phyloP scores from a whole-genome alignment of 2,329 filamentous ascomycete genomes.

The Talaromyces islandicus region DNA sequence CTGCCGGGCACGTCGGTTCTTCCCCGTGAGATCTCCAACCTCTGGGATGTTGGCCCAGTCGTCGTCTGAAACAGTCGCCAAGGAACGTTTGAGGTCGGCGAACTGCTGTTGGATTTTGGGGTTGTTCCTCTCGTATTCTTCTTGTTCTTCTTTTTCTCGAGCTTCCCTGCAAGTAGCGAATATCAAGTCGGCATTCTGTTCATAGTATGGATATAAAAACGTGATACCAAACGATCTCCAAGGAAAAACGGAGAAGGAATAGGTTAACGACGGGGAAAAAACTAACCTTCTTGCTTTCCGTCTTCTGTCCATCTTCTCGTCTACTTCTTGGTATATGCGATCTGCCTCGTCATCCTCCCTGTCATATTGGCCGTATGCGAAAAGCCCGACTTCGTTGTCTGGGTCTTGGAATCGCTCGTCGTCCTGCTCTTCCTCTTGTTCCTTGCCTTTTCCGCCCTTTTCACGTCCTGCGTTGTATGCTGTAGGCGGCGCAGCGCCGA shows the following conservation, averaged over 20 bases:
- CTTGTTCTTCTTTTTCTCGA: conserved; percentile 81
- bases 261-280: conserved; percentile 18
- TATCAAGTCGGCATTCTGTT: conserved; percentile 71
- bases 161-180: conserved; percentile 70
- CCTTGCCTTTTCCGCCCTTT: conserved; percentile 55
- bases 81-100: conserved; percentile 84
- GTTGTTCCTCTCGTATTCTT: conserved; percentile 95
- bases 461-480: conserved; percentile 69
- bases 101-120: conserved; percentile 98
- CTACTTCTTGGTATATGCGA: conserved; percentile 88
- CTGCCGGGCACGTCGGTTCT: conserved; percentile 79
- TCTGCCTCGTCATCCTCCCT: conserved; percentile 98
- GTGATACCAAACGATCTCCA: conserved; percentile 58
- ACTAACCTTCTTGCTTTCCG: conserved; percentile 82
- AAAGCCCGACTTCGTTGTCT: conserved; percentile 93
- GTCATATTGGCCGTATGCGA: conserved; percentile 92
- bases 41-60: conserved; percentile 96
- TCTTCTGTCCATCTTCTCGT: conserved; percentile 93
- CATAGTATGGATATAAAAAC: conserved; percentile 53
- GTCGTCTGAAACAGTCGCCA: conserved; percentile 84
- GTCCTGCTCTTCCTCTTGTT: conserved; percentile 68
- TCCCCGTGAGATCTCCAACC: conserved; percentile 92
- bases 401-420: conserved; percentile 88
- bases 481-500: conserved; percentile 65
- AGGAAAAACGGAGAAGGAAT: conserved; percentile 16